Base-by-base conservation (phyloP, 805 yeast species). In the Yarrowia porcina region DNA sequence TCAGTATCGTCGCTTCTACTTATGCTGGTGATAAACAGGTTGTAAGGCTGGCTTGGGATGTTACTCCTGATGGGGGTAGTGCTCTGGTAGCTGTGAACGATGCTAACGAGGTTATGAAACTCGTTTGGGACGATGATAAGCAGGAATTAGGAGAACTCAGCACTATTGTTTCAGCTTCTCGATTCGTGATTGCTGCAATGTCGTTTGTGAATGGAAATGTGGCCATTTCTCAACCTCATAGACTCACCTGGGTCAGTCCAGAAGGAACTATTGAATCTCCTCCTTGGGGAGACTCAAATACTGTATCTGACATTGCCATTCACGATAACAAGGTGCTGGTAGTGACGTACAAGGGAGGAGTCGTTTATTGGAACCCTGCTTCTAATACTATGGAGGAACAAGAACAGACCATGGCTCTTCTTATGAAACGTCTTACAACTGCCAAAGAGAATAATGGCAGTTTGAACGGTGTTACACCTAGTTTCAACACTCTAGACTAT, bases 401-500 rank as follows among this genome's bases (percentile, higher is more conserved):
- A 33, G 59, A 52, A 36, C 44, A 52, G 33, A 36, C 59, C 13
- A 52, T 52, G 59, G 59, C 44, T 20, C 12, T 52, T 25, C 33
- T 52, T 4, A 33, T 52, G 59, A 52, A 52, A 18, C 33, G 59
- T 10, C 23, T 52, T 17, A 52, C 59, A 1, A 35, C 59, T 2
- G 59, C 59, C 3, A 52, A 52, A 13, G 59, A 52, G 18, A 52
- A 52, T 9, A 52, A 52, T 11, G 59, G 59, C 4, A 52, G 44
- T 12, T 33, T 52, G 25, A 52, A 52, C 44, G 59, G 59, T 3
- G 59, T 52, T 4, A 52, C 59, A 0, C 59, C 59, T 8, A 52
- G 59, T 17, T 36, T 52, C 44, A 52, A 52, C 33, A 52, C 59
- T 36, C 44, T 56, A 4, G 61, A 56, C 13, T 56, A 56, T 30